These are phyloP conservation scores for Aspergillus sp. DNA, from an alignment of 2,329 filamentous ascomycete species.

Conservation along the genomic window DNA sequence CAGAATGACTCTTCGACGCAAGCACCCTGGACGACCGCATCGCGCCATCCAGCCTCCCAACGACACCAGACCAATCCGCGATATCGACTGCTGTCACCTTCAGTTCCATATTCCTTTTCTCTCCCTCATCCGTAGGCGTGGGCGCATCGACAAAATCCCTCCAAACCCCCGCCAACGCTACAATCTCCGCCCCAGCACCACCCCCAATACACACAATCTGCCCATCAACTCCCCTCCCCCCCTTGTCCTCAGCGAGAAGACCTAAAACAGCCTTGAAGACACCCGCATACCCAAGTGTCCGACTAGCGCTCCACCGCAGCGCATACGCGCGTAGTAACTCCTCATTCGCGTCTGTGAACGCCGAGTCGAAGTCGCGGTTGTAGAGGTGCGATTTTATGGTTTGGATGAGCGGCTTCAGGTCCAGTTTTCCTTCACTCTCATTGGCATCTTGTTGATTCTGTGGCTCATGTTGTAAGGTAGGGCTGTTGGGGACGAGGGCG, in stretches of 20 bases:
- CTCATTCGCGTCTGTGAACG: conserved; percentile 60
- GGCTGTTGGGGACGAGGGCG: conserved; percentile 52
- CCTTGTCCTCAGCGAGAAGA: background rate
- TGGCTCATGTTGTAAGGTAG: conserved; percentile 20
- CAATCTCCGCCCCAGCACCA: conserved; percentile 61
- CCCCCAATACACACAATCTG: conserved; percentile 54
- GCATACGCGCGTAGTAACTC: conserved; percentile 76
- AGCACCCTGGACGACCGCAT: conserved; percentile 40
- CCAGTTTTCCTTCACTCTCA: conserved; percentile 7
- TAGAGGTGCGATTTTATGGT: conserved; percentile 80
- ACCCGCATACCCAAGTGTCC: conserved; percentile 75
- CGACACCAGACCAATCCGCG: conserved; percentile 65
- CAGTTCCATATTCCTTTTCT: background rate
- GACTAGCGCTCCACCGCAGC: conserved; percentile 79
- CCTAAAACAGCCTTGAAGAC: conserved; percentile 41
- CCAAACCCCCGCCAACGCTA: conserved; percentile 53
- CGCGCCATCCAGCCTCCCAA: conserved; percentile 50
- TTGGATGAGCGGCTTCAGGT: conserved; percentile 57
- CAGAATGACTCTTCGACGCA: conserved; percentile 19
- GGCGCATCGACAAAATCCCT: conserved; percentile 27
- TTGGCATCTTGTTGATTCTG: background rate
- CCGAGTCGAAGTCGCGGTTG: conserved; percentile 71
- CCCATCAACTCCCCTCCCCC: background rate
- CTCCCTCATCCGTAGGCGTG: background rate
- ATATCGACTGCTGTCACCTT: conserved; percentile 67